Percentiles rank a stretch among this genome's conserved stretches.
phyloP scores from a whole-genome alignment of 2,329 filamentous ascomycete species.

The Exophiala oligosperma region DNA sequence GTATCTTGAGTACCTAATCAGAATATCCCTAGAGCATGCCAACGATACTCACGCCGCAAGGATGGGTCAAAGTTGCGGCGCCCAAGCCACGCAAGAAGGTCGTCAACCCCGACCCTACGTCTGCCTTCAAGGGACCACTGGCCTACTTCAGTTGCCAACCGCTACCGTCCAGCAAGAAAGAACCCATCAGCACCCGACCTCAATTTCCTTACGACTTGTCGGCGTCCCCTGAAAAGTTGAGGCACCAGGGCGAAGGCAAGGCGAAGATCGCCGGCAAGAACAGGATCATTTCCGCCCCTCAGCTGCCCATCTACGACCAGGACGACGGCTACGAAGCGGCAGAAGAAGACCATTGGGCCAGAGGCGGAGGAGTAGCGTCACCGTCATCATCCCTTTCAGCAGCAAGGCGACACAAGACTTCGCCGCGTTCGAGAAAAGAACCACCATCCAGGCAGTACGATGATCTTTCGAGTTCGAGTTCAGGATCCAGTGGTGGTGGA shows the following conservation, averaged over 20 bases:
- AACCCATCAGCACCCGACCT: neutral
- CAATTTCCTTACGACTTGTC: slow-evolving; percentile 20
- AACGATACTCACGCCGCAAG: slow-evolving; percentile 24
- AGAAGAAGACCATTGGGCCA: too few relatives aligned
- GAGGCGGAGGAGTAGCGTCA: too few relatives aligned
- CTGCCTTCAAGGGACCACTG: slow-evolving; percentile 15
- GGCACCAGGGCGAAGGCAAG: slow-evolving; percentile 5
- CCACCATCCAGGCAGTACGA: neutral
- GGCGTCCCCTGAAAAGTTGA: slow-evolving; percentile 16
- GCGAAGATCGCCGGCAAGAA: slow-evolving; percentile 11
- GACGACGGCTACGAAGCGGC: neutral
- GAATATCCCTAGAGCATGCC: slow-evolving; percentile 9
- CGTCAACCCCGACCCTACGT: slow-evolving; percentile 7
- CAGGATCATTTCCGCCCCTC: slow-evolving; percentile 14
- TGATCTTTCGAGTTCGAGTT: neutral
- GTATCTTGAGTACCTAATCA: neutral
- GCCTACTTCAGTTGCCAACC: slow-evolving; percentile 22
- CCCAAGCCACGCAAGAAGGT: slow-evolving; percentile 11
- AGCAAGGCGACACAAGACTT: neutral
- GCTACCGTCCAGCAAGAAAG: slow-evolving; percentile 9
- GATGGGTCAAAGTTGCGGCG: slow-evolving; percentile 25
- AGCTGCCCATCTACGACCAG: neutral
- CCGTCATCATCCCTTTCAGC: neutral
- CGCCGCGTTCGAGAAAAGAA: neutral
- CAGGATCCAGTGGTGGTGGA: neutral